A percentile compares a stretch with the other conserved stretches of the same genome.
These are phyloP conservation scores for Haplosporangium sp. DNA, from an alignment of 371 early-diverging fungal genomes.

Conservation along the genomic window DNA sequence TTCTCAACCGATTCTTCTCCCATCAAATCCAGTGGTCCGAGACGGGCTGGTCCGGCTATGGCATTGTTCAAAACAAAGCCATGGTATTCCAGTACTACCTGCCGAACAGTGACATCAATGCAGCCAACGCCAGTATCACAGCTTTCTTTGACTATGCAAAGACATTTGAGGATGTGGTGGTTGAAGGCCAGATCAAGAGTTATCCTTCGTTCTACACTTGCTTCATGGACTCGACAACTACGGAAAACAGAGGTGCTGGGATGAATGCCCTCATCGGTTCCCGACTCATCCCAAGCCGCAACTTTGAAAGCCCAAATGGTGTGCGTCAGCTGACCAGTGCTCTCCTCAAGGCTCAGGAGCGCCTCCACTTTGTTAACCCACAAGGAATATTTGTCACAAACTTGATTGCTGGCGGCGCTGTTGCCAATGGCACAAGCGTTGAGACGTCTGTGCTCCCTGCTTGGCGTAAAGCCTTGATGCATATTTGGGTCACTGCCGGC, in stretches of 20 bases:
- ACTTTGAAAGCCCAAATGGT: slow-evolving; percentile 8
- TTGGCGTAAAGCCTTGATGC: slow-evolving; percentile 53
- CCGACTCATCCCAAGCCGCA: slow-evolving; percentile 31
- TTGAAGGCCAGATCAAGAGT: slow-evolving; percentile 3
- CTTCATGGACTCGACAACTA: neutral
- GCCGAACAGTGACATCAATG: neutral
- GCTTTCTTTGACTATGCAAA: slow-evolving; percentile 14
- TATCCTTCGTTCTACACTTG: slow-evolving; percentile 12
- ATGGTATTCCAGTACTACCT: slow-evolving; percentile 17
- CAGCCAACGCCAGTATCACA: neutral
- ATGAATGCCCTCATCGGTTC: slow-evolving; percentile 26
- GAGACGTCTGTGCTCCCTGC: slow-evolving; percentile 52
- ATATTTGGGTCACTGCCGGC: slow-evolving; percentile 24
- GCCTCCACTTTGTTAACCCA: slow-evolving; percentile 1
- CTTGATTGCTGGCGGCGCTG: slow-evolving; percentile 31
- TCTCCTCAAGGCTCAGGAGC: slow-evolving; percentile 5
- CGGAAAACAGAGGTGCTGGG: slow-evolving; percentile 6
- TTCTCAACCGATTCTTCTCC: slow-evolving; percentile 13
- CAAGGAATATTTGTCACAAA: neutral
- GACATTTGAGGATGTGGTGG: slow-evolving; percentile 5
- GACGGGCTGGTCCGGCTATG: slow-evolving; percentile 34
- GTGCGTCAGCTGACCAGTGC: slow-evolving; percentile 5
- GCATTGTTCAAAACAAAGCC: neutral
- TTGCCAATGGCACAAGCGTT: slow-evolving; percentile 11
- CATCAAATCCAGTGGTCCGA: slow-evolving; percentile 20